Percentiles rank a stretch among this genome's conserved stretches.
Evolutionary conservation across 2,329 filamentous ascomycete species (phyloP).

Genomic region (Colletotrichum scovillei): DNA sequence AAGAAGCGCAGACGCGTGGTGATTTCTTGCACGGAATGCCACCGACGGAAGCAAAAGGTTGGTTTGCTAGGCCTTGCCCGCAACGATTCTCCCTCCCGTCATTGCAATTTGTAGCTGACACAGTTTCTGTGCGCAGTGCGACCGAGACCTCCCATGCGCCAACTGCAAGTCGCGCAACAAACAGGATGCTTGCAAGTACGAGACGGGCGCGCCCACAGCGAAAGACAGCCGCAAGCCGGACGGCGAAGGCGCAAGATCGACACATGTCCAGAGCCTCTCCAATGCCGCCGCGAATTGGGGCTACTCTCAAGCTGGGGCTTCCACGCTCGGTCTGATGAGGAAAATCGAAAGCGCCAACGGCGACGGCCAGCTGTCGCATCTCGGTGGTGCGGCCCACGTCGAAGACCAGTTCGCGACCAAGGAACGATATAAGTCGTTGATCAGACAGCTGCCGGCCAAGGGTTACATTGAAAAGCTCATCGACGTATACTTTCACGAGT

Average conservation of each 20-base stretch:
- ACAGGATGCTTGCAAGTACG: conserved; percentile 66
- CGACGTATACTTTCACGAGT: conserved; percentile 64
- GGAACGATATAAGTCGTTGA: conserved; percentile 68
- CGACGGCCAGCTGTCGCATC: conserved; percentile 46
- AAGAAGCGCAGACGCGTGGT: conserved; percentile 70
- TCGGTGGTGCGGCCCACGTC: conserved; percentile 40
- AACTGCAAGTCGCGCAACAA: conserved; percentile 70
- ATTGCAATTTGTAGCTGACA: conserved; percentile 11
- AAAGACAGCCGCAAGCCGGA: conserved; percentile 48
- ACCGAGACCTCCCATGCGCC: conserved; percentile 68
- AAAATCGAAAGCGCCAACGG: conserved; percentile 61
- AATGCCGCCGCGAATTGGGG: conserved; percentile 62
- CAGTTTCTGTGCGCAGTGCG: conserved; percentile 56
- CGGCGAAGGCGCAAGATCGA: conserved; percentile 36
- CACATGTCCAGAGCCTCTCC: conserved; percentile 48
- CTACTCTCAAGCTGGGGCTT: conserved; percentile 62
- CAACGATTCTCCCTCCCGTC: not conserved
- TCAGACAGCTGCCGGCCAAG: conserved; percentile 67
- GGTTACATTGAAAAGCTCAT: conserved; percentile 66
- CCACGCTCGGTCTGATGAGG: conserved; percentile 65
- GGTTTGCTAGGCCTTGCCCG: not conserved
- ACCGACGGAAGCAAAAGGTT: conserved; percentile 71
- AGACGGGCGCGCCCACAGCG: conserved; percentile 59
- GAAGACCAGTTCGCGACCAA: conserved; percentile 55
- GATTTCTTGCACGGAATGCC: conserved; percentile 73